Evolutionary conservation across 2,329 filamentous ascomycete genomes (phyloP).

Genomic region (Diplodia seriata): DNA sequence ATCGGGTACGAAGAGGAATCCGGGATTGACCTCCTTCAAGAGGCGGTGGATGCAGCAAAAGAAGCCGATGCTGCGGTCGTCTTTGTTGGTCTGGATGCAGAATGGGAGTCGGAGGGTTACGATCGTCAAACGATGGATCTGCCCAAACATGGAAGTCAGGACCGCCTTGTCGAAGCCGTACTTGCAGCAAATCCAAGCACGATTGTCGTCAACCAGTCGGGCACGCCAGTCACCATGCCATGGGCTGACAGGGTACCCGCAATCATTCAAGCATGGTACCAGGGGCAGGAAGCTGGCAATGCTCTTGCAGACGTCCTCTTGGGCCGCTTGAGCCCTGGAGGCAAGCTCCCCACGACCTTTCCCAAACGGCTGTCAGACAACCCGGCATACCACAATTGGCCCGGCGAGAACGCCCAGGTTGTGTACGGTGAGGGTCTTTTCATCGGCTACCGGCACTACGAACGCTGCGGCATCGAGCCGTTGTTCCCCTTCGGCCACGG

Average conservation of each 20-base stretch:
- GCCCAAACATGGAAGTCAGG: slow-evolving; percentile 63
- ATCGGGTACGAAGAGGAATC: slow-evolving; percentile 75
- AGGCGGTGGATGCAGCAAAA: slow-evolving; percentile 71
- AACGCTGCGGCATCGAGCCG: slow-evolving; percentile 58
- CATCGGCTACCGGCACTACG: slow-evolving; percentile 77
- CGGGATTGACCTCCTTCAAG: slow-evolving; percentile 60
- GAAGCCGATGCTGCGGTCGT: slow-evolving; percentile 78
- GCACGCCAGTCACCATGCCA: slow-evolving; percentile 74
- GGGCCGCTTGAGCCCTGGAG: slow-evolving; percentile 75
- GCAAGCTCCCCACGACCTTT: slow-evolving; percentile 76
- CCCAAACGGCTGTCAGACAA: slow-evolving; percentile 66
- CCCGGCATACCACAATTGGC: slow-evolving; percentile 75
- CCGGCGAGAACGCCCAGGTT: slow-evolving; percentile 71
- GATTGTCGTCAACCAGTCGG: slow-evolving; percentile 76
- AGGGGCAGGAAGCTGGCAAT: slow-evolving; percentile 85
- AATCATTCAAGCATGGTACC: slow-evolving; percentile 80
- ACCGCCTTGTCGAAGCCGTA: slow-evolving; percentile 69
- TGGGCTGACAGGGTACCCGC: slow-evolving; percentile 71
- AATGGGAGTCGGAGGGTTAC: slow-evolving; percentile 77
- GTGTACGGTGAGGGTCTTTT: slow-evolving; percentile 76
- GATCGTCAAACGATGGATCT: slow-evolving; percentile 69
- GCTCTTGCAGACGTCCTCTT: slow-evolving; percentile 80
- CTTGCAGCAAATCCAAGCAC: slow-evolving; percentile 70
- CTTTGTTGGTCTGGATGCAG: slow-evolving; percentile 77
- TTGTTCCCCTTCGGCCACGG: slow-evolving; percentile 81